These are phyloP conservation scores for Russula earlei DNA, from an alignment of 768 basidiomycete species.

Conservation along the genomic window DNA sequence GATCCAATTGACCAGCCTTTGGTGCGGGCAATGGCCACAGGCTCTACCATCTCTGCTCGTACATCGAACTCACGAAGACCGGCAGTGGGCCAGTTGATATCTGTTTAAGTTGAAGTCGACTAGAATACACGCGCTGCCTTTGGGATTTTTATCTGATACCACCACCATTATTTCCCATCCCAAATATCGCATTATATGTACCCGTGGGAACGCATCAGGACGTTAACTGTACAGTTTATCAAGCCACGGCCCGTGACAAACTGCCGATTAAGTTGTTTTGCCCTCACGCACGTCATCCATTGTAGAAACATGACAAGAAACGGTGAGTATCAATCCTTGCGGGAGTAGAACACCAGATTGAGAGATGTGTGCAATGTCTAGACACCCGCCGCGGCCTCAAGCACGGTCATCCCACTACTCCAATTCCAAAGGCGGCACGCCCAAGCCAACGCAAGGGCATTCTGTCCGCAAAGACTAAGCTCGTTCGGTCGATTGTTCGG, in stretches of 20 bases:
- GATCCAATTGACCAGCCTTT: constrained; percentile 7
- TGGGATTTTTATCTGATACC: constrained; percentile 12
- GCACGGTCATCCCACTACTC: constrained; percentile 82
- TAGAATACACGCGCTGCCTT: constrained; percentile 10
- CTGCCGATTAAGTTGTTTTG: no score
- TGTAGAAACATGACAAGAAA: constrained; percentile 59
- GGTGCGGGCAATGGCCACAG: constrained; percentile 12
- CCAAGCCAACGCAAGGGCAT: constrained; percentile 92
- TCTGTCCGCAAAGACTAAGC: constrained; percentile 81
- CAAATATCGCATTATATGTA: neutral
- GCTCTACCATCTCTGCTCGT: constrained; percentile 3
- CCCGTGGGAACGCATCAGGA: constrained; percentile 18
- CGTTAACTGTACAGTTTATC: constrained; percentile 48
- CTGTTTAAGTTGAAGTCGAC: neutral
- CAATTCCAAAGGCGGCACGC: constrained; percentile 62
- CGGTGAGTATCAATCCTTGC: constrained; percentile 40
- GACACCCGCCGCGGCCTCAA: constrained; percentile 81
- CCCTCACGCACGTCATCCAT: constrained; percentile 36
- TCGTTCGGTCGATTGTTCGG: constrained; percentile 87
- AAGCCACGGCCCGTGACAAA: constrained; percentile 35
- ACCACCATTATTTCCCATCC: neutral
- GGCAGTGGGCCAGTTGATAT: constrained; percentile 15
- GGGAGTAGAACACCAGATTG: neutral
- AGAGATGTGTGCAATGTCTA: constrained; percentile 26
- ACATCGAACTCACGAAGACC: constrained; percentile 1